Conservation (phyloP, 148 eudicot genomes). For the Vaccinium vitisidaea region DNA sequence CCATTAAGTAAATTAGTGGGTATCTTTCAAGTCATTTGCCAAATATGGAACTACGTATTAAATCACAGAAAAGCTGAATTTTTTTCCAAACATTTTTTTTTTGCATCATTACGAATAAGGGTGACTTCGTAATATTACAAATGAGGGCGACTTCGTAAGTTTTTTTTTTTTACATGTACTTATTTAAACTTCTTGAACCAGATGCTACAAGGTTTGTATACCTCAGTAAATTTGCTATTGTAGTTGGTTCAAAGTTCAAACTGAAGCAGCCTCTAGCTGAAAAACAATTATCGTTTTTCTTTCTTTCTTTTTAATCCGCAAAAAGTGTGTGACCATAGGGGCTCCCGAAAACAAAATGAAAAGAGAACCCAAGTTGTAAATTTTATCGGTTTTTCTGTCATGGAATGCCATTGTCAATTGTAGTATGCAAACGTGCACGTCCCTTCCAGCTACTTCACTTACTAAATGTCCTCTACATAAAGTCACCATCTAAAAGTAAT, state of each 20-base stretch:
- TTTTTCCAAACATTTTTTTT: background rate
- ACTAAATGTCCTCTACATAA: background rate
- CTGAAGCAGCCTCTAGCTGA: background rate
- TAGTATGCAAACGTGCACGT: background rate
- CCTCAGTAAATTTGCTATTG: background rate
- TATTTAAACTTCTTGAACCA: background rate
- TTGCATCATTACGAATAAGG: background rate
- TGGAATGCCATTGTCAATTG: background rate
- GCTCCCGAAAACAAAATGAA: background rate
- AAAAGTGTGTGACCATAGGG: too few species aligned
- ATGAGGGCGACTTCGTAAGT: too few species aligned
- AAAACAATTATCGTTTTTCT: background rate
- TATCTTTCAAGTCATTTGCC: constrained; percentile 52
- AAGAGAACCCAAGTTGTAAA: background rate
- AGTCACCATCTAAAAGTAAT: background rate
- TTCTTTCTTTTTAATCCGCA: too few species aligned
- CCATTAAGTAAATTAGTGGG: constrained; percentile 75
- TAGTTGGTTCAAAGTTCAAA: background rate
- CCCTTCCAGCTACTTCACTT: too few species aligned
- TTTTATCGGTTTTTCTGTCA: background rate
- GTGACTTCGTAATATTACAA: background rate
- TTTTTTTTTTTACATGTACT: background rate
- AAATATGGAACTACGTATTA: constrained; percentile 32
- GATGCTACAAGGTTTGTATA: background rate
- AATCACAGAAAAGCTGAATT: background rate